Base-by-base conservation (phyloP, 148 eudicot genomes). In the Simmondsia chinensis region DNA sequence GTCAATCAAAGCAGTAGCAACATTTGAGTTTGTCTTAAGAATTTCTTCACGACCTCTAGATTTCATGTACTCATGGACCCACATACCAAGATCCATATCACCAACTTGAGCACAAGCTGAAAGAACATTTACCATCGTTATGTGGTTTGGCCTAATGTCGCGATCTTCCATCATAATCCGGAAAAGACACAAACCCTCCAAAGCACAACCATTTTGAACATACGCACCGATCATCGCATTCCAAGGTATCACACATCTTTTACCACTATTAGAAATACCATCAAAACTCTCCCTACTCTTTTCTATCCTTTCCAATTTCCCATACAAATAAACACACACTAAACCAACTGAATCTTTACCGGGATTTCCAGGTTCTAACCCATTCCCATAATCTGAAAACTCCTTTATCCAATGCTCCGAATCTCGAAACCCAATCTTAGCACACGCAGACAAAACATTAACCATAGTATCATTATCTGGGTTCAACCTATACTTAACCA, bases 101-200 rank as follows among this genome's bases (percentile, higher is more conserved):
- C 96, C 96, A 20, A 72, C 61, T 64, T 76, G 79, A 48, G 96
- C 74, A 62, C 96, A 86, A 48, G 87, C 93, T 9, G 87, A 82
- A 47, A 86, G 93, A 46, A 74, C 71, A 39, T 72, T 65, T 21
- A 86, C 96, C 93, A 82, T 76, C 1, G 96, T 82, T 26, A 86
- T 80, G 50, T 86, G 95, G 61, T 86, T 86, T 12, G 91, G 93
- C 20, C 37, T 43, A 33, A 68, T 49, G 53, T 39, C 13, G 26
- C 35, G 46, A 56, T 54, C 6, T 15, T 65, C 65, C 36, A 63
- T 66, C 88, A 84, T 80, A 48, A 43, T 39, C 48, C 52, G 54
- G 42, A 78, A 82, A 48, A 79, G 50, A 19, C 47, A 33, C 54
- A 82, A 38, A 31, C 81, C 93, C 63, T 75, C 87, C 39, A 55